phyloP scores from a whole-genome alignment of 2,329 filamentous ascomycete species.

The Paracoccidioides lutzii region DNA sequence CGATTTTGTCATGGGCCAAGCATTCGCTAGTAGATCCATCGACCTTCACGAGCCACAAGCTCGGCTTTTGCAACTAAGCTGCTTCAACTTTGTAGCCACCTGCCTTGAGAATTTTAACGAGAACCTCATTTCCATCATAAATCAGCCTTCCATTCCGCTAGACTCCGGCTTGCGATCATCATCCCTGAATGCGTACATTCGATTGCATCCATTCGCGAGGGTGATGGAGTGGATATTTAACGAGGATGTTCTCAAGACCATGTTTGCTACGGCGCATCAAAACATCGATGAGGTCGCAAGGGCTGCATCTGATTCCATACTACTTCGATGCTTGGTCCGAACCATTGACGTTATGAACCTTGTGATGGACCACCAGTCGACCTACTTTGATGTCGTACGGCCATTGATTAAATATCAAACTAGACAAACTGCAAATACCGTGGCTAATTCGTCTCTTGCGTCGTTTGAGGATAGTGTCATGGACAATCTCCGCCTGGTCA shows the following conservation, averaged over 20 bases:
- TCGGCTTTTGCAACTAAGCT: conserved; percentile 62
- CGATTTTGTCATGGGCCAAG: conserved; percentile 73
- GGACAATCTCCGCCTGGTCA: conserved; percentile 63
- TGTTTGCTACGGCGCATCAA: conserved; percentile 71
- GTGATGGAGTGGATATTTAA: conserved; percentile 99
- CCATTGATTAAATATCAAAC: conserved; percentile 59
- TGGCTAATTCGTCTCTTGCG: conserved; percentile 64
- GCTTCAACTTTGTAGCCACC: conserved; percentile 67
- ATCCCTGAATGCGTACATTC: conserved; percentile 66
- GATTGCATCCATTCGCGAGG: conserved; percentile 80
- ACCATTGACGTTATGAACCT: conserved; percentile 75
- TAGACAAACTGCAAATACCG: conserved; percentile 44
- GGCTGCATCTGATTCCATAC: conserved; percentile 62
- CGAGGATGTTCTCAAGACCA: conserved; percentile 64
- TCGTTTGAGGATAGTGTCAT: conserved; percentile 87
- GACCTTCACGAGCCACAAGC: conserved; percentile 58
- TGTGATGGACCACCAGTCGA: conserved; percentile 76
- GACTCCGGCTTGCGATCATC: conserved; percentile 58
- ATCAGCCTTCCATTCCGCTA: conserved; percentile 60
- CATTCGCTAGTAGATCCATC: conserved; percentile 55
- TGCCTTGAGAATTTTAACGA: conserved; percentile 87
- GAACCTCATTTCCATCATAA: conserved; percentile 73
- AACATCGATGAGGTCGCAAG: conserved; percentile 59
- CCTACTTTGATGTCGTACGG: conserved; percentile 78
- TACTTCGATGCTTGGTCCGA: conserved; percentile 64